These are phyloP conservation scores for Sordaria brevicollis DNA, from an alignment of 495 filamentous ascomycete genomes.

Conservation along the genomic window DNA sequence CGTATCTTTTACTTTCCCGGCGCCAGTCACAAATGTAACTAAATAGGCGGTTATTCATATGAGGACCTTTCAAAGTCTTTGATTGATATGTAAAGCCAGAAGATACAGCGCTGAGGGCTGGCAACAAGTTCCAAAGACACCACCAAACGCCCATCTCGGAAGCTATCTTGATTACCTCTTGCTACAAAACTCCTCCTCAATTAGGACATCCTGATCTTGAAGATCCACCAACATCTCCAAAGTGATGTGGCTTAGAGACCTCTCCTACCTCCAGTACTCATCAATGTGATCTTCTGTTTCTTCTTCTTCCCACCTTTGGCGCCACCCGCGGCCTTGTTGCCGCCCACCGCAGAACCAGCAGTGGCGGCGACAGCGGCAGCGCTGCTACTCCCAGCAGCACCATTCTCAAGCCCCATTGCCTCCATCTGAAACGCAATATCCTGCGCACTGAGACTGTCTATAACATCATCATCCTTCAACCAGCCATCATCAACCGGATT, in stretches of 20 bases:
- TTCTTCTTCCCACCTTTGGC: constrained; percentile 70
- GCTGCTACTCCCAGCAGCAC: constrained; percentile 12
- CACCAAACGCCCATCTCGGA: not conserved
- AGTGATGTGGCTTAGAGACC: constrained; percentile 10
- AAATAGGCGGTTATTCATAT: no score
- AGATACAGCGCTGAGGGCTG: not conserved
- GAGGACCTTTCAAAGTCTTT: not conserved
- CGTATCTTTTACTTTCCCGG: not conserved
- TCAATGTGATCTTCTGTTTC: constrained; percentile 86
- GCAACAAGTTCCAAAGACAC: not conserved
- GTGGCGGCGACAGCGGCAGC: constrained; percentile 3
- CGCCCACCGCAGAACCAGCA: constrained; percentile 9
- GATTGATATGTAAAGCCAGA: not conserved
- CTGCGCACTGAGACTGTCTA: constrained; percentile 22
- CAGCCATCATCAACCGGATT: constrained; percentile 59
- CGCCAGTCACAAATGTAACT: not conserved
- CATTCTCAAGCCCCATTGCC: constrained; percentile 26
- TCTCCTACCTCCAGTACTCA: constrained; percentile 58
- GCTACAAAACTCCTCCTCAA: not conserved
- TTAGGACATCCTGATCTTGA: not conserved
- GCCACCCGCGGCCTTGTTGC: constrained; percentile 12
- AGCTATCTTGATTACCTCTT: not conserved
- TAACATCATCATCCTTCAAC: constrained; percentile 49
- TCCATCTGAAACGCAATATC: constrained; percentile 38
- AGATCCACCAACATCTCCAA: not conserved